Evolutionary conservation across 129 eudicot genomes (phyloP).

Genomic region (Erigeron canadensis): DNA sequence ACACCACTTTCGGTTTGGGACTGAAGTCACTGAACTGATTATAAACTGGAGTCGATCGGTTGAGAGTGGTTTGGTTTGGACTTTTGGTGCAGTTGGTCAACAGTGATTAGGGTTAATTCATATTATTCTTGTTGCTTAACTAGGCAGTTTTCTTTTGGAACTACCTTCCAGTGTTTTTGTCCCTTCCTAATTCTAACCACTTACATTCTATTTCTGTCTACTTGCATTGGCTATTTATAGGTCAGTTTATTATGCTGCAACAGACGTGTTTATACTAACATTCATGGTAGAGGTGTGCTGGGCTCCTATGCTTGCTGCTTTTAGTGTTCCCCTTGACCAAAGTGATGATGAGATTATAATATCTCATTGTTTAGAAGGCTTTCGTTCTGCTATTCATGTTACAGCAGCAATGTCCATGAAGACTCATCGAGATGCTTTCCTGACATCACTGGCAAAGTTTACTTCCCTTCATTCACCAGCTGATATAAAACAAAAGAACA

Average conservation of each 20-base stretch:
- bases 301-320: slow-evolving; percentile 99
- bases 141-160: slow-evolving; percentile 2
- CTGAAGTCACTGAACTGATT: neutral
- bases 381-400: slow-evolving; percentile 88
- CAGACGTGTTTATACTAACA: slow-evolving; percentile 84
- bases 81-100: neutral
- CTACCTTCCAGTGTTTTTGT: neutral
- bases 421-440: slow-evolving; percentile 95
- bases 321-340: slow-evolving; percentile 98
- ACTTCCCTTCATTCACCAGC: slow-evolving; percentile 98
- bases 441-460: slow-evolving; percentile 94
- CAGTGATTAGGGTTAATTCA: neutral
- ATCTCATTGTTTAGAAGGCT: slow-evolving; percentile 79
- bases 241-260: slow-evolving; percentile 95
- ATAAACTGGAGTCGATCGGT: neutral
- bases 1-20: neutral
- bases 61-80: neutral
- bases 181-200: neutral
- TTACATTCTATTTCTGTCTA: slow-evolving; percentile 8
- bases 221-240: slow-evolving; percentile 54
- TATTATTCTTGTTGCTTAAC: slow-evolving; percentile 11
- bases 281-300: slow-evolving; percentile 97
- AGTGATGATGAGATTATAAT: slow-evolving; percentile 80
- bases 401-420: slow-evolving; percentile 99
- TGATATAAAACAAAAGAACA: slow-evolving; percentile 92